A percentile compares a stretch with the other conserved stretches of the same genome.
Evolutionary conservation across 768 basidiomycete genomes (phyloP).

Genomic region (Boletus rubroflammeus): DNA sequence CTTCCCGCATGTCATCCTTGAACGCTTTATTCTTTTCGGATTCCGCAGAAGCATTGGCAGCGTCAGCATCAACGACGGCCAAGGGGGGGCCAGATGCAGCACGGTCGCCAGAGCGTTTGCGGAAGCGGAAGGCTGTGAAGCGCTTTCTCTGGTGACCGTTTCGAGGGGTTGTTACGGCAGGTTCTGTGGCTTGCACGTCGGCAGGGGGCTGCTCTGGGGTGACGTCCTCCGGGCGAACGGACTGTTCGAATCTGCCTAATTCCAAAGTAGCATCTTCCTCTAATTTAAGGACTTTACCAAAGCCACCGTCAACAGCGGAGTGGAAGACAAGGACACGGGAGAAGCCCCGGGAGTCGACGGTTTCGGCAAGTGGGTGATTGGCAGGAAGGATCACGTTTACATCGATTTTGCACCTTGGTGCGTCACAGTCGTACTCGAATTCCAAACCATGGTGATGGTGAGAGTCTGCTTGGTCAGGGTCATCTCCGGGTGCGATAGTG

Average conservation of each 20-base stretch:
- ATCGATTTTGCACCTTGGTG: slow-evolving; percentile 77
- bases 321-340: slow-evolving; percentile 37
- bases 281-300: slow-evolving; percentile 66
- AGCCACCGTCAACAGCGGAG: slow-evolving; percentile 74
- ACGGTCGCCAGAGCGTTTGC: slow-evolving; percentile 48
- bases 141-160: slow-evolving; percentile 42
- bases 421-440: slow-evolving; percentile 91
- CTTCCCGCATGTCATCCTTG: slow-evolving; percentile 51
- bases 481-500: slow-evolving; percentile 42
- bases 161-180: slow-evolving; percentile 14
- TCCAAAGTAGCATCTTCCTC: slow-evolving; percentile 81
- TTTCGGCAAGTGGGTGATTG: slow-evolving; percentile 52
- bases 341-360: slow-evolving; percentile 33
- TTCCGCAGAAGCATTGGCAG: slow-evolving; percentile 29
- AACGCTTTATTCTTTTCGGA: slow-evolving; percentile 41
- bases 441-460: slow-evolving; percentile 75
- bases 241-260: slow-evolving; percentile 66
- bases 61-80: slow-evolving; percentile 71
- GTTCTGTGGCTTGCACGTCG: slow-evolving; percentile 7
- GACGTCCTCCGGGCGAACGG: slow-evolving; percentile 1
- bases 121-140: slow-evolving; percentile 67
- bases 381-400: slow-evolving; percentile 72
- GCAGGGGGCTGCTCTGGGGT: slow-evolving; percentile 11
- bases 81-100: slow-evolving; percentile 73
- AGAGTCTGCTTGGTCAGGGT: slow-evolving; percentile 42